Base-by-base conservation (phyloP, 208 protist species). In the Tetramitus jugosus region DNA sequence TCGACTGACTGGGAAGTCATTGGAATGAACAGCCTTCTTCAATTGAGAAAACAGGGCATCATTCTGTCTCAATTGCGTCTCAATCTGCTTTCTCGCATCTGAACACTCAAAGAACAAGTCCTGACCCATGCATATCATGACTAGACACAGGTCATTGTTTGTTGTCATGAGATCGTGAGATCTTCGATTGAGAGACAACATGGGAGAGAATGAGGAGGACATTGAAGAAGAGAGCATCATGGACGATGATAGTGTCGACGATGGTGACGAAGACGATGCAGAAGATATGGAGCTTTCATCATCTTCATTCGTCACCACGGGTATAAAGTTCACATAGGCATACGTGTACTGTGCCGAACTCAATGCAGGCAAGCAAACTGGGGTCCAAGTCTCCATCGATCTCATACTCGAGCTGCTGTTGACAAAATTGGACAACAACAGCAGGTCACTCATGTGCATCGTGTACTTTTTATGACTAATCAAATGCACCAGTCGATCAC, bases 321-420 rank as follows among this genome's bases (percentile, higher is more conserved):
- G n/a, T n/a, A n/a, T n/a, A 43, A 77, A 80, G 53, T 56, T 8
- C 7, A 82, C 81, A 69, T 80, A 80, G 20, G 56, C 67, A 40
- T 82, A 80, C 1, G 75, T 26, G 31, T 45, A 80, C 13, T 33
- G 23, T 56, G 23, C 23, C 39, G 78, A 2, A 7, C 45, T 74
- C 3, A 77, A 79, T 33, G 43, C 78, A 52, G 78, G 78, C 35
- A 81, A 60, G 29, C 78, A 81, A 69, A 74, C 31, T 40, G 78
- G 78, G 0, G 78, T 77, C 78, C 78, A 81, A 14, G 67, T 81
- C 40, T 81, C 78, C 3, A 64, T 74, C 6, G 29, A 74, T 42
- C 76, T 81, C 74, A 77, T 62, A 7, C 75, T 49, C 1, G 23
- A 46, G 13, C 45, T 64, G 43, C 67, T 80, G 2, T 35, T 52